Conservation (phyloP, 176 grass and related monocot species). For the Alopecurus myosuroides region DNA sequence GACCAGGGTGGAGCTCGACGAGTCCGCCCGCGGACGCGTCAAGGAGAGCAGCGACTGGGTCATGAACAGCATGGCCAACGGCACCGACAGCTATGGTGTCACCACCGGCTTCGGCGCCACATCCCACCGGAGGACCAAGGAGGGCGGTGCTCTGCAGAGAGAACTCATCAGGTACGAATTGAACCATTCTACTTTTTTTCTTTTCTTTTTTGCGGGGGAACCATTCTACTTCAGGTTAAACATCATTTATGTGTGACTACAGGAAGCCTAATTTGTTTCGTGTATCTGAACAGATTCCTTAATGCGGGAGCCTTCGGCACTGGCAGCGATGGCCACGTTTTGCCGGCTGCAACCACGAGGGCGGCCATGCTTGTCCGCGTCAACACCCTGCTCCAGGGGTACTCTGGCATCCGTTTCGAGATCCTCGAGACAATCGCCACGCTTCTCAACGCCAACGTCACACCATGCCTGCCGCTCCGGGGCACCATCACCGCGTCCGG, state of each 20-base stretch:
- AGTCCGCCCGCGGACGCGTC: slow-evolving; percentile 54
- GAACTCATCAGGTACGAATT: slow-evolving; percentile 61
- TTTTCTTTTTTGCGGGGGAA: too few species aligned
- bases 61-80: slow-evolving; percentile 64
- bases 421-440: slow-evolving; percentile 62
- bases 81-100: slow-evolving; percentile 84
- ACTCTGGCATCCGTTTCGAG: slow-evolving; percentile 85
- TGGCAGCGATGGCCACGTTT: slow-evolving; percentile 45
- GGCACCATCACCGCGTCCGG: slow-evolving; percentile 82
- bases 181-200: too few species aligned
- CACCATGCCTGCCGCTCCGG: slow-evolving; percentile 76
- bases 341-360: slow-evolving; percentile 45
- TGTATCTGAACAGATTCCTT: slow-evolving; percentile 21
- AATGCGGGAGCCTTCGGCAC: slow-evolving; percentile 44
- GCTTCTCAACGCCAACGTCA: slow-evolving; percentile 71
- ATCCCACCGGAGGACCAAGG: slow-evolving; percentile 67
- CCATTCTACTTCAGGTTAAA: background rate
- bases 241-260: too few species aligned
- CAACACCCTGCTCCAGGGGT: slow-evolving; percentile 81
- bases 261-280: background rate
- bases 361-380: slow-evolving; percentile 87
- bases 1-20: slow-evolving; percentile 55
- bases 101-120: slow-evolving; percentile 87
- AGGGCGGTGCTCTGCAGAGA: slow-evolving; percentile 48
- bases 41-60: slow-evolving; percentile 84